These are phyloP conservation scores for Scheffersomyces ergatensis DNA, from an alignment of 805 yeast species.

Conservation along the genomic window DNA sequence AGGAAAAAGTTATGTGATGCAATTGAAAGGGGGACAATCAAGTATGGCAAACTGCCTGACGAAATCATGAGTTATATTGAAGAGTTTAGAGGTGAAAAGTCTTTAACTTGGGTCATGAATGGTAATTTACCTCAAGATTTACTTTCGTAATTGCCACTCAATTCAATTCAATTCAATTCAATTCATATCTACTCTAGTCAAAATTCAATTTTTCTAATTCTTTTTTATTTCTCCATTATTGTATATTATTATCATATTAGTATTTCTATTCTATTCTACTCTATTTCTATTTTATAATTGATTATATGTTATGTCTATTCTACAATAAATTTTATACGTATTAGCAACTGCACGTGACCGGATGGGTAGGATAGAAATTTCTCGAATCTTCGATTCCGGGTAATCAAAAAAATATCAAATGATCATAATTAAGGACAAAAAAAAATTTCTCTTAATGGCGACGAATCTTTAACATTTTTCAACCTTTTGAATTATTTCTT, in stretches of 20 bases:
- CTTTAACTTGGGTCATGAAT: conserved; percentile 47
- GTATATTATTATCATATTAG: neutral
- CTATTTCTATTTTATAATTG: neutral
- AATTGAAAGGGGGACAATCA: conserved; percentile 38
- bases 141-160: conserved; percentile 1
- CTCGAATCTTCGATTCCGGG: neutral
- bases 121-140: conserved; percentile 41
- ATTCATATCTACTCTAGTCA: neutral
- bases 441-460: no score
- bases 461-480: no score
- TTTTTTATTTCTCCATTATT: neutral
- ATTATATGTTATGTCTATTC: neutral
- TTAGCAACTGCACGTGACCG: neutral
- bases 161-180: neutral
- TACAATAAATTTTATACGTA: no score
- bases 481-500: no score
- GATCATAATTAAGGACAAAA: no score
- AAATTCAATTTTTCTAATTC: neutral
- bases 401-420: no score
- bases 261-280: neutral
- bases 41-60: conserved; percentile 38
- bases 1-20: conserved; percentile 44
- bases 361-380: neutral
- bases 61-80: conserved; percentile 41
- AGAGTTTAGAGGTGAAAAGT: conserved; percentile 40